Evolutionary conservation across 176 grass and related monocot genomes (phyloP).

Genomic region (Puya raimondii): DNA sequence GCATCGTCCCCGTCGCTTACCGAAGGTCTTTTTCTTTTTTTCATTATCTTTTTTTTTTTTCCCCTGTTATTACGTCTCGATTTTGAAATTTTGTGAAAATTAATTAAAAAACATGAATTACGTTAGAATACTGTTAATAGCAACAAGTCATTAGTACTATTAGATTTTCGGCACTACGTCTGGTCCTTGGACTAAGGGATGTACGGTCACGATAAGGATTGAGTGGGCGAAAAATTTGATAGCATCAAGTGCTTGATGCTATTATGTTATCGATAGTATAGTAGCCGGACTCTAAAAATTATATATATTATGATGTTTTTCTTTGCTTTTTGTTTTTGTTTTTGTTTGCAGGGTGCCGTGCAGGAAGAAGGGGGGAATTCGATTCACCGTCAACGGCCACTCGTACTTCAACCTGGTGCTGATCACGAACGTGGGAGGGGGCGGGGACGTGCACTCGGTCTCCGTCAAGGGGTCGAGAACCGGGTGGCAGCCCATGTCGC

Average conservation of each 20-base stretch:
- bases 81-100: too few species aligned
- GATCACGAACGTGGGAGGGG: constrained; percentile 70
- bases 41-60: too few species aligned
- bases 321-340: background rate
- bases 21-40: constrained; percentile 31
- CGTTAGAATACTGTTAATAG: too few species aligned
- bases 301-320: too few species aligned
- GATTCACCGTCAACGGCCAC: constrained; percentile 87
- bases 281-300: background rate
- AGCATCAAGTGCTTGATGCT: background rate
- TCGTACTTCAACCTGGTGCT: constrained; percentile 91
- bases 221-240: too few species aligned
- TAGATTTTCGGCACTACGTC: too few species aligned
- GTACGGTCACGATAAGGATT: too few species aligned
- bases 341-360: constrained; percentile 31
- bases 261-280: background rate
- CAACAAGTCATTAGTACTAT: too few species aligned
- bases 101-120: too few species aligned
- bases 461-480: constrained; percentile 38
- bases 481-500: constrained; percentile 49
- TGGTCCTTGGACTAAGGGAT: too few species aligned
- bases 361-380: constrained; percentile 72
- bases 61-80: too few species aligned
- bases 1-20: constrained; percentile 79
- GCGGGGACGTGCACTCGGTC: constrained; percentile 63